Evolutionary conservation across 495 filamentous ascomycete genomes (phyloP).

Genomic region (Thozetella sp.): DNA sequence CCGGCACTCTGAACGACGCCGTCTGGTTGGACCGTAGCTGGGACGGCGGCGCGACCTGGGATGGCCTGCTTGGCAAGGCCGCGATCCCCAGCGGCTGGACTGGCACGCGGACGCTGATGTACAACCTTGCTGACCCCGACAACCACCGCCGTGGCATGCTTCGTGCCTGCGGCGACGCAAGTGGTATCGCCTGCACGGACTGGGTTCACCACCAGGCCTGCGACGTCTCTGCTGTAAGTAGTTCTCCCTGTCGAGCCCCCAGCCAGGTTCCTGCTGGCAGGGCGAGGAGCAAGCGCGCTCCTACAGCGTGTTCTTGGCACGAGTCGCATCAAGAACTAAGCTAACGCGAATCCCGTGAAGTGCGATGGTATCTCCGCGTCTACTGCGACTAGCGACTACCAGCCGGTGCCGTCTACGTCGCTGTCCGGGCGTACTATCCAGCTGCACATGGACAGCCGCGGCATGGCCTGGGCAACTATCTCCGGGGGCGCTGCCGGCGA

Average conservation of each 20-base stretch:
- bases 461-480: background rate
- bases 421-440: background rate
- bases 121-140: background rate
- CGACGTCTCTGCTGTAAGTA: background rate
- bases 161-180: slow-evolving; percentile 1
- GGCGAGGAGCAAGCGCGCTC: too few relatives aligned
- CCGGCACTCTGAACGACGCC: background rate
- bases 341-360: background rate
- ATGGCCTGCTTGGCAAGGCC: background rate
- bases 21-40: background rate
- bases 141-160: background rate
- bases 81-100: background rate
- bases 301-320: background rate
- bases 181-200: background rate
- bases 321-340: background rate
- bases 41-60: slow-evolving; percentile 1
- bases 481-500: background rate
- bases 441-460: slow-evolving; percentile 1
- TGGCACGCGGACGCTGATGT: background rate
- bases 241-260: too few relatives aligned
- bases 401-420: background rate
- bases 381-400: background rate
- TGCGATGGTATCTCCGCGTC: background rate
- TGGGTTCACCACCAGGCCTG: background rate
- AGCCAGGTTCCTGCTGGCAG: too few relatives aligned